Evolutionary conservation across 2,329 filamentous ascomycete genomes (phyloP), one percentile per base, ranked within the genome.

Genomic region (Microdochium trichocladiopsis): DNA sequence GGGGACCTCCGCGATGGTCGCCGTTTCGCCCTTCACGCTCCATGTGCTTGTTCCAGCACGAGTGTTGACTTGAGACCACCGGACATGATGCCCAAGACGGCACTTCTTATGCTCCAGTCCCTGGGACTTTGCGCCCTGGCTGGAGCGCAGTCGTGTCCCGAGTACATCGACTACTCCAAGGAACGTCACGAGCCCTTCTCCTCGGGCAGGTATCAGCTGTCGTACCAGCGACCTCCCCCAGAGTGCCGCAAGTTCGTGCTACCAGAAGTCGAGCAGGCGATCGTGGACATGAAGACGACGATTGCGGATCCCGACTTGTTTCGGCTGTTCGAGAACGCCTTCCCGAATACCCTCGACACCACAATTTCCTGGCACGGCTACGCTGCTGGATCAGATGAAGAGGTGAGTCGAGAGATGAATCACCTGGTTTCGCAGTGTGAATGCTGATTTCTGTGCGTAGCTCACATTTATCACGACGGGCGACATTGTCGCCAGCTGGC

Each of bases 401-500:
- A 67, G 57, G 33, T 56, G 60, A 50, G 33, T 25, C 18, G 10
- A 9, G 33, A 37, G 18, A 8, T 22, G 41, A 6, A 45, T 8
- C 22, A 6, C 11, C 16, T 16, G 22, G 18, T 21, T 22, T 3
- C 16, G 3, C n/a, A 23, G 16, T 18, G 14, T 6, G 6, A 10
- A 22, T 25, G 41, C 25, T 1, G 51, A 58, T 41, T 50, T 47
- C 66, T 62, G n/a, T 78, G 72, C 80, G 12, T 70, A 83, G 50
- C 82, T 93, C 59, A 86, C 83, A 25, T 93, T 92, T 64, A 84
- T 93, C 55, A 88, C 92, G 49, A 93, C 88, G 0, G 89, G 88
- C 41, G 88, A 93, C 62, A 93, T 93, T 66, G 86, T 91, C 61
- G 88, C 88, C 0, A 89, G 93, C 72, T 96, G 91, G 91, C 74